These are phyloP conservation scores for Agrostemma githago DNA, from an alignment of 148 eudicot genomes.

Conservation along the genomic window DNA sequence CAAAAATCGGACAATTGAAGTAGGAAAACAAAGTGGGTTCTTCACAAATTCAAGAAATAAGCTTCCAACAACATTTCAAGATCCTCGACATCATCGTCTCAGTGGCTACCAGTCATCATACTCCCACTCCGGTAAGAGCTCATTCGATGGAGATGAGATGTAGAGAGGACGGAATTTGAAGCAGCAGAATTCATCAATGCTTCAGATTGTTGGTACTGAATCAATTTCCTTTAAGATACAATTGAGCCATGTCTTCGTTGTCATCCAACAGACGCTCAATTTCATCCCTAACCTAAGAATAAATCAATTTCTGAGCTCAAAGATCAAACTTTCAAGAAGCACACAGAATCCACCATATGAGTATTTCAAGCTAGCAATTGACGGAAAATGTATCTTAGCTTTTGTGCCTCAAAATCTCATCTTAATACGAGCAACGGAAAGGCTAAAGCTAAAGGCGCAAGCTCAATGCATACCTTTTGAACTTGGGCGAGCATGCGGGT, in stretches of 20 bases:
- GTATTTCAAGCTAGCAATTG: not conserved
- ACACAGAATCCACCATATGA: not conserved
- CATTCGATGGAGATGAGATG: slow-evolving; percentile 47
- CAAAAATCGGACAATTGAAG: not conserved
- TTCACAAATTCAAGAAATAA: slow-evolving; percentile 20
- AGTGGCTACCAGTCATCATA: slow-evolving; percentile 52
- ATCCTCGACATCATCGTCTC: slow-evolving; percentile 78
- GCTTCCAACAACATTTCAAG: slow-evolving; percentile 95
- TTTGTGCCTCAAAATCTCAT: not conserved
- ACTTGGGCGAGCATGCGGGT: slow-evolving; percentile 95
- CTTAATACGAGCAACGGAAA: not conserved
- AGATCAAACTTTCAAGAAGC: not conserved
- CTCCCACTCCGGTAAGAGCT: slow-evolving; percentile 79
- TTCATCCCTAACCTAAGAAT: slow-evolving; percentile 90
- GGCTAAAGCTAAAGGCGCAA: not conserved
- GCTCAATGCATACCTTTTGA: slow-evolving; percentile 62
- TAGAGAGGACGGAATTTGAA: slow-evolving; percentile 43
- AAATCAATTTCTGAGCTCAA: not conserved
- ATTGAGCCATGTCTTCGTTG: slow-evolving; percentile 90
- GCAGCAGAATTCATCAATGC: slow-evolving; percentile 40
- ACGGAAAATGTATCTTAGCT: not conserved
- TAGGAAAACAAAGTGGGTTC: not conserved
- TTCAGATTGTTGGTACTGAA: slow-evolving; percentile 80
- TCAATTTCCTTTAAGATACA: slow-evolving; percentile 76
- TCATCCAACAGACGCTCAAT: slow-evolving; percentile 96